A percentile compares a stretch with the other conserved stretches of the same genome.
These are phyloP conservation scores for Chimonanthus salicifolius DNA, from an alignment of 164 flowering plant species.

Conservation along the genomic window DNA sequence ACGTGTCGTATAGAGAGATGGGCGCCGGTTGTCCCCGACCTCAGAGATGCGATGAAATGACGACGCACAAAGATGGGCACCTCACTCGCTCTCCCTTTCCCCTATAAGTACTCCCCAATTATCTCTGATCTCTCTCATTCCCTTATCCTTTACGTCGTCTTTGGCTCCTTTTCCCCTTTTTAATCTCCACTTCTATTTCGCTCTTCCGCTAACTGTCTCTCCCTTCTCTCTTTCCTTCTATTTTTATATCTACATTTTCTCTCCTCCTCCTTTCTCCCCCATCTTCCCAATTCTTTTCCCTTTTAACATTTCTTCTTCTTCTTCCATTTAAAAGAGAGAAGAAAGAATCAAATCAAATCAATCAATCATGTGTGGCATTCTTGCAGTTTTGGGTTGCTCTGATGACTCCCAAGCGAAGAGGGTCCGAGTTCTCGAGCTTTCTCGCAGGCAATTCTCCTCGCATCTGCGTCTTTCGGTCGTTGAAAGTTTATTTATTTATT, in stretches of 20 bases:
- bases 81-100: background rate
- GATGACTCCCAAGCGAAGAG: constrained; percentile 80
- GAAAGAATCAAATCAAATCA: background rate
- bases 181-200: background rate
- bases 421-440: constrained; percentile 79
- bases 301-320: background rate
- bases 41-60: background rate
- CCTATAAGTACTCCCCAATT: background rate
- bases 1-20: background rate
- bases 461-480: background rate
- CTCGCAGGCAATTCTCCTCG: constrained; percentile 54
- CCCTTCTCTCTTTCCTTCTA: background rate
- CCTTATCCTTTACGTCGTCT: too few species aligned
- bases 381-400: constrained; percentile 75
- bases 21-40: background rate
- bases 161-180: too few species aligned
- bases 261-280: background rate
- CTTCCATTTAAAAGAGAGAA: background rate
- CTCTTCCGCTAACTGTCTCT: background rate
- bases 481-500: too few species aligned
- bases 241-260: background rate
- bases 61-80: background rate
- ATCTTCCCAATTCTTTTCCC: background rate
- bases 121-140: too few species aligned
- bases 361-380: constrained; percentile 65